These are phyloP conservation scores for Scedosporium boydii DNA, from an alignment of 2,329 filamentous ascomycete species.

Conservation along the genomic window DNA sequence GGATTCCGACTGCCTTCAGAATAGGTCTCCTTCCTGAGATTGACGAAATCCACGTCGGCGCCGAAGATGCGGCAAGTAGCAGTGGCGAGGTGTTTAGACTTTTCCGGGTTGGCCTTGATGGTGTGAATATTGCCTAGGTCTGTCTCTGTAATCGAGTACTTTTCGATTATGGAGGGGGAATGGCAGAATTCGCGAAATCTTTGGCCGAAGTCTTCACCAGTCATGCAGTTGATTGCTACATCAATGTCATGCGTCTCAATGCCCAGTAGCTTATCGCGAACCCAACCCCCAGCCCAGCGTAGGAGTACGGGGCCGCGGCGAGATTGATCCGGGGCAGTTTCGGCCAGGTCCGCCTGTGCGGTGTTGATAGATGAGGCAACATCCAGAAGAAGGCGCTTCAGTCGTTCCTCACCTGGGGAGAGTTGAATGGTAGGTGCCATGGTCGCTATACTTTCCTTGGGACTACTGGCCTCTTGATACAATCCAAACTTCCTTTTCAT, in stretches of 20 bases:
- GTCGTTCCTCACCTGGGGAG: constrained; percentile 59
- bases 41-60: constrained; percentile 88
- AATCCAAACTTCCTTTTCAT: constrained; percentile 4
- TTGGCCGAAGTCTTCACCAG: constrained; percentile 64
- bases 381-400: constrained; percentile 71
- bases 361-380: constrained; percentile 51
- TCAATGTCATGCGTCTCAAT: constrained; percentile 72
- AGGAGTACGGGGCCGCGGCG: constrained; percentile 41
- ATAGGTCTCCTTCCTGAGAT: constrained; percentile 86
- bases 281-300: constrained; percentile 80
- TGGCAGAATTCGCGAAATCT: constrained; percentile 61
- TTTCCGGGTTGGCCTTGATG: constrained; percentile 86
- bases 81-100: constrained; percentile 92
- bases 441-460: background rate
- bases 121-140: constrained; percentile 73
- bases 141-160: constrained; percentile 46
- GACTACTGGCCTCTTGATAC: background rate
- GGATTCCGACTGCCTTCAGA: constrained; percentile 83
- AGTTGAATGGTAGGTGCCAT: constrained; percentile 36
- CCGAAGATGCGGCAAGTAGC: constrained; percentile 78
- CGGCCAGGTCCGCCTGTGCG: constrained; percentile 38
- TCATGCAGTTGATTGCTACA: constrained; percentile 78
- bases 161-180: constrained; percentile 46
- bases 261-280: constrained; percentile 72
- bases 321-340: constrained; percentile 30